Conservation (phyloP, 1,284 basidiomycete species). For the Ceratobasidium sp. region DNA sequence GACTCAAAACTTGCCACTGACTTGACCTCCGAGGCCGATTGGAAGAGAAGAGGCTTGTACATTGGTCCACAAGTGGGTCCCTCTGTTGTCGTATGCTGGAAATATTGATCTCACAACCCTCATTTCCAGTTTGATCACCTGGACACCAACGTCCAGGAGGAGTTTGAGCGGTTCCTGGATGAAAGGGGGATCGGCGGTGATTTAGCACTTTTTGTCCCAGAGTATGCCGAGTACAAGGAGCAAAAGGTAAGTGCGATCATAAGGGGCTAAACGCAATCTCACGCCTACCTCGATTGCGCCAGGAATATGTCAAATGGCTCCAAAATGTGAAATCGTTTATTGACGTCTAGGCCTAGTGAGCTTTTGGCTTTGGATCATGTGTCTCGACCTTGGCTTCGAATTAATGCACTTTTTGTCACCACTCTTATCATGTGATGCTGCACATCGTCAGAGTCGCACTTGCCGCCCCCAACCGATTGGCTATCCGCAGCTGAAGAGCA, state of each 20-base stretch:
- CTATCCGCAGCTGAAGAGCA: neutral
- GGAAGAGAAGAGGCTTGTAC: conserved; percentile 89
- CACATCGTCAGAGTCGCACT: neutral
- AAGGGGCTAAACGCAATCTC: conserved; percentile 2
- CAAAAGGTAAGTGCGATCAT: conserved; percentile 68
- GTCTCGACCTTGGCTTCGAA: conserved; percentile 18
- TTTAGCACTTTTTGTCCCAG: conserved; percentile 82
- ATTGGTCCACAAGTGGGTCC: conserved; percentile 86
- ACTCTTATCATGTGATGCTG: conserved; percentile 32
- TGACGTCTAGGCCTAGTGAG: conserved; percentile 21
- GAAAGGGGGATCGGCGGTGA: conserved; percentile 88
- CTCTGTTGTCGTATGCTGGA: conserved; percentile 1
- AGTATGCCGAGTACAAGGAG: conserved; percentile 88
- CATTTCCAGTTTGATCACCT: conserved; percentile 81
- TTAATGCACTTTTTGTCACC: conserved; percentile 36
- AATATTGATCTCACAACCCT: conserved; percentile 24
- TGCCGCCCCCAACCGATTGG: conserved; percentile 13
- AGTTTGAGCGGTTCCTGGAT: conserved; percentile 81
- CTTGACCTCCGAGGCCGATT: conserved; percentile 88
- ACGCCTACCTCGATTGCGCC: conserved; percentile 8
- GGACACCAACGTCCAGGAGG: conserved; percentile 84
- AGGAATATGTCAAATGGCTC: conserved; percentile 38
- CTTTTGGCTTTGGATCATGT: conserved; percentile 34
- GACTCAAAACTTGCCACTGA: conserved; percentile 77
- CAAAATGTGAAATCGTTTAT: conserved; percentile 33